phyloP scores from a whole-genome alignment of 352 stramenopile species.

The Peronospora tabacina region DNA sequence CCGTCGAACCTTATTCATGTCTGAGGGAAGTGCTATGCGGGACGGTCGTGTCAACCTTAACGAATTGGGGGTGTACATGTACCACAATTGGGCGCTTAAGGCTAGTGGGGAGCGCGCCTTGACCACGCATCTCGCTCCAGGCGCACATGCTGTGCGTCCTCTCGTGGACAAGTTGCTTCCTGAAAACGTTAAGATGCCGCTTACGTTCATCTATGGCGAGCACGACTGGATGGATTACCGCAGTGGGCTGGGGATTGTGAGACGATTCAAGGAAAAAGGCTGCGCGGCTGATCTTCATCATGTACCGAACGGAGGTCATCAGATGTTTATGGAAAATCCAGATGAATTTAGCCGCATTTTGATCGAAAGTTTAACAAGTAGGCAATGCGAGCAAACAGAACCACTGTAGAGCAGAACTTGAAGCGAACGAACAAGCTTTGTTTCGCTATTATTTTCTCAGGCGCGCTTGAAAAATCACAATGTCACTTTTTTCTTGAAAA shows the following conservation, averaged over 20 bases:
- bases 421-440: constrained; percentile 8
- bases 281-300: constrained; percentile 43
- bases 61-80: constrained; percentile 70
- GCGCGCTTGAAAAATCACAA: constrained; percentile 51
- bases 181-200: constrained; percentile 57
- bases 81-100: constrained; percentile 83
- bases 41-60: constrained; percentile 51
- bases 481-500: constrained; percentile 53
- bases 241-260: constrained; percentile 53
- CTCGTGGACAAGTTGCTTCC: constrained; percentile 56
- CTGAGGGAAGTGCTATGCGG: constrained; percentile 55
- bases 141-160: constrained; percentile 55
- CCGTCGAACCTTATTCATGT: constrained; percentile 71
- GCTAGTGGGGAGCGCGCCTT: constrained; percentile 64
- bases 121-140: constrained; percentile 64
- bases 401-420: neutral
- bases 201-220: constrained; percentile 81
- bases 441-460: constrained; percentile 16
- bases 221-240: constrained; percentile 85
- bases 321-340: constrained; percentile 82
- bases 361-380: constrained; percentile 33
- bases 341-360: constrained; percentile 57
- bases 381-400: constrained; percentile 1
- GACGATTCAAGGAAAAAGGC: constrained; percentile 34
- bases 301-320: constrained; percentile 59